Base-by-base conservation (phyloP, 306 rosid genomes). In the Geum urbanum region DNA sequence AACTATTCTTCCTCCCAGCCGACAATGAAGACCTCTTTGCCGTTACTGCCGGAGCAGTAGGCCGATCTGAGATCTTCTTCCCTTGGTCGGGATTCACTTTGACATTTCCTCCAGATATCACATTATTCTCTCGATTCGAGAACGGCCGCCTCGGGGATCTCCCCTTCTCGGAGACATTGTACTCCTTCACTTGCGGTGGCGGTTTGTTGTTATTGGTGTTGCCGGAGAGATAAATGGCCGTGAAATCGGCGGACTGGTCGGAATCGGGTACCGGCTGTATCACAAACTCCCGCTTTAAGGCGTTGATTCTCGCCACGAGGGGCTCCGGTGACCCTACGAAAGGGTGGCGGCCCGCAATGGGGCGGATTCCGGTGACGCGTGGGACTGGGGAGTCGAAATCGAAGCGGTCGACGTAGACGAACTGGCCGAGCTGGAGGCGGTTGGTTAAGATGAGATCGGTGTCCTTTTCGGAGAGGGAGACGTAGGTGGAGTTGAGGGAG, bases 401-500 rank as follows among this genome's bases (percentile, higher is more conserved):
- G 70, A 94, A 85, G 22, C 97, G 92, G 67, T 94, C 99, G 32
- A 94, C 84, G 59, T 94, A 85, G 57, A 89, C 76, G 45, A 94
- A 91, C 54, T 94, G 96, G 44, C 97, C 96, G 5, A 94, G 84
- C 74, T 94, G 99, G 16, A 94, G 74, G 14, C 96, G 96, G 80
- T 94, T 91, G 62, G 88, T 74, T 85, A 91, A 95, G 66, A 94
- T 89, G 69, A 94, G 96, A 5, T 94, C 97, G 47, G 79, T 76
- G 80, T 94, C 91, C 0, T 81, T 86, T 6, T 94, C 88, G 0
- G 97, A 85, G 71, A 91, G 91, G 3, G 89, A 91, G 54, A 94
- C 96, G 73, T 94, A 94, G 44, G 99, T 91, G 60, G 97, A 94
- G 51, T 94, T 94, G 43, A 88, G 88, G 11, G 99, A 94, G 56